phyloP scores from a whole-genome alignment of 495 filamentous ascomycete genomes.

The Durotheca rogersii region DNA sequence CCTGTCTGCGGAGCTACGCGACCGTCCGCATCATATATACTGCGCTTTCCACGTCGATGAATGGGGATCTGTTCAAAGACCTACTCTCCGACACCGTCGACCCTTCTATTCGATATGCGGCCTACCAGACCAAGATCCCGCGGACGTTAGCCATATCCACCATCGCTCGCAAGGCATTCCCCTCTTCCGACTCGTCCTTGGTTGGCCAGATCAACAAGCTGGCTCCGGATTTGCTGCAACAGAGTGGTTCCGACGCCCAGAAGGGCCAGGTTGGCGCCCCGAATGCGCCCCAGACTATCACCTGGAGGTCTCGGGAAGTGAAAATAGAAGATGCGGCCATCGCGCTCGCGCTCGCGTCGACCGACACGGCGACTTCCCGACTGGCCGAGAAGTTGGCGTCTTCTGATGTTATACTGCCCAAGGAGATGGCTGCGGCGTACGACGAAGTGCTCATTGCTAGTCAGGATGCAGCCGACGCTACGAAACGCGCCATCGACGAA shows the following conservation, averaged over 20 bases:
- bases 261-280: slow-evolving; percentile 54
- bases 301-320: slow-evolving; percentile 87
- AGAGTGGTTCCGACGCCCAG: slow-evolving; percentile 60
- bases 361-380: slow-evolving; percentile 53
- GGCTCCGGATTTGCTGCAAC: slow-evolving; percentile 67
- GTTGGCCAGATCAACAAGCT: slow-evolving; percentile 67
- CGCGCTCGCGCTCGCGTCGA: slow-evolving; percentile 62
- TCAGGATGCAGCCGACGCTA: slow-evolving; percentile 92
- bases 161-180: slow-evolving; percentile 75
- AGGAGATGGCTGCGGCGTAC: slow-evolving; percentile 73
- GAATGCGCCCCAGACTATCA: slow-evolving; percentile 70
- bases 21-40: slow-evolving; percentile 80
- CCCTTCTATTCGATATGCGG: slow-evolving; percentile 89
- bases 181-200: slow-evolving; percentile 59
- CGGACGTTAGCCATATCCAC: slow-evolving; percentile 76
- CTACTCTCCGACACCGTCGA: slow-evolving; percentile 83
- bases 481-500: slow-evolving; percentile 90
- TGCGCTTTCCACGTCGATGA: slow-evolving; percentile 58
- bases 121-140: slow-evolving; percentile 84
- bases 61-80: slow-evolving; percentile 78
- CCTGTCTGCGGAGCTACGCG: slow-evolving; percentile 72
- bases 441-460: slow-evolving; percentile 87
- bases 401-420: slow-evolving; percentile 54
- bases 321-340: slow-evolving; percentile 93
- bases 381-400: slow-evolving; percentile 64